Evolutionary conservation across 2,329 filamentous ascomycete species (phyloP), one percentile per base, ranked within the genome.

Genomic region (Exophiala viscosa): DNA sequence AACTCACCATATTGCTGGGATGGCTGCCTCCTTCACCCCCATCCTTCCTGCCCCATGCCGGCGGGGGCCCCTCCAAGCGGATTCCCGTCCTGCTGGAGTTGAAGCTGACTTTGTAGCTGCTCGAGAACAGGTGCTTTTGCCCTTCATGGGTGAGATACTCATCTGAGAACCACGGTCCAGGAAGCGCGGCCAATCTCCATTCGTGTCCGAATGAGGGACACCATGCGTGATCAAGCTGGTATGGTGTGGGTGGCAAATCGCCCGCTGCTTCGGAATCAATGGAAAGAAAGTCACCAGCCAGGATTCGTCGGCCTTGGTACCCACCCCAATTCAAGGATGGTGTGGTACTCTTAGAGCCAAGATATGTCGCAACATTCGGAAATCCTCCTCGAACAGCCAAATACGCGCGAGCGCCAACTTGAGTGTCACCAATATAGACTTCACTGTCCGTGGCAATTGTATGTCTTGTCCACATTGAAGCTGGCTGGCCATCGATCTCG

Each of bases 11-110:
- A 52, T 83, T 83, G 33, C 72, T 76, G 0, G 83, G 83, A 64
- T 86, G 83, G 1, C 77, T 74, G 6, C 83, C 83, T 4, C 81
- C 83, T 52, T 83, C 81, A 0, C 82, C 83, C 6, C 83, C 83
- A 55, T 81, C 75, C 23, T 73, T 65, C 6, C 83, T 70, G 8
- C 80, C 78, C 76, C 79, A 86, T 54, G 76, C 73, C 0, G 80
- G 79, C 0, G 75, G 72, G 0, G 81, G 81, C 0, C 82, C 82
- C 1, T 81, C 66, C 0, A 86, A 70, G 4, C 82, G 74, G 20
- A 85, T 79, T 0, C 81, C 83, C 33, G 76, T 80, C 48, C 83
- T 71, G 13, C 76, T 78, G 0, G 78, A 76, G 51, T 84, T 84
- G 59, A 84, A 80, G 0, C 76, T 79, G 1, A 85, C 71, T 47